Evolutionary conservation across 176 grass and related monocot genomes (phyloP).

Genomic region (sorghum (Sorghum bicolor)): Sorghum_bicolor_NCBIv3 NC_012870.2:24823001-24823500

Average conservation of each 20-base stretch:
- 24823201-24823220: too few species aligned
- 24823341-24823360: background rate
- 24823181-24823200: background rate
- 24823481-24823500: background rate
- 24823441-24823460: background rate
- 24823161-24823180: background rate
- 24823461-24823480: background rate
- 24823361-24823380: too few species aligned
- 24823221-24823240: too few species aligned
- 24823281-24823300: background rate
- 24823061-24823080: background rate
- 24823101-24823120: background rate
- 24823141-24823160: background rate
- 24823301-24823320: background rate
- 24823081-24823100: background rate
- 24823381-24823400: background rate
- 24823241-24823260: too few species aligned
- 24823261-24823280: too few species aligned
- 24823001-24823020: too few species aligned
- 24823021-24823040: too few species aligned
- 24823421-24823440: background rate
- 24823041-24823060: background rate
- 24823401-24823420: background rate
- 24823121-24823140: background rate
- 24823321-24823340: background rate